A percentile compares a stretch with the other conserved stretches of the same genome.
Evolutionary conservation across 2,329 filamentous ascomycete species (phyloP).

Genomic region (Aspergillus tanneri): DNA sequence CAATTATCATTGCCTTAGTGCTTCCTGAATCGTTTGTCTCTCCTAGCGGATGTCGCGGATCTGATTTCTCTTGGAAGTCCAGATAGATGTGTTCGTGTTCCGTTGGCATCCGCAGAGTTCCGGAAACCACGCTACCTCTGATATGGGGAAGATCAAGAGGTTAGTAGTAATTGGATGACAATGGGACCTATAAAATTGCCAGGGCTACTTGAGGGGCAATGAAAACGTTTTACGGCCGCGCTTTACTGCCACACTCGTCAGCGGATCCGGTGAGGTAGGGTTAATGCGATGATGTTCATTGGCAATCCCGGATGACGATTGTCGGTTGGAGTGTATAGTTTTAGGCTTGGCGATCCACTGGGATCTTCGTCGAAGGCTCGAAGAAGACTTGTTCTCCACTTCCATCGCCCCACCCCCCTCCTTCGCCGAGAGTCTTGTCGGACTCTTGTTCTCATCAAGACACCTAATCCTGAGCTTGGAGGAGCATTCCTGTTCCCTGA

Average conservation of each 20-base stretch:
- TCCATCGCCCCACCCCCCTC: background rate
- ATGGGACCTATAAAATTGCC: background rate
- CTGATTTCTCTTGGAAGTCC: background rate
- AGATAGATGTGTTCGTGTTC: too few relatives aligned
- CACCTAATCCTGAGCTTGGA: slow-evolving; percentile 1
- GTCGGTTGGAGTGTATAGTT: slow-evolving; percentile 7
- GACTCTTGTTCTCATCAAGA: slow-evolving; percentile 3
- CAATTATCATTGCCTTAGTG: background rate
- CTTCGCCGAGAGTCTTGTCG: slow-evolving; percentile 8
- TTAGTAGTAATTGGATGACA: too few relatives aligned
- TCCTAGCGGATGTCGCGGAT: too few relatives aligned
- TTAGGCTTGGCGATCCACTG: slow-evolving; percentile 3
- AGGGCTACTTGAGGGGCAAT: slow-evolving; percentile 1
- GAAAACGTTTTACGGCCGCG: background rate
- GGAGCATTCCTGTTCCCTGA: background rate
- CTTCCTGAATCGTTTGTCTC: background rate
- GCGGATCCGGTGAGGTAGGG: background rate
- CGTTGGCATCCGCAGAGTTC: too few relatives aligned
- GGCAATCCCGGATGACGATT: slow-evolving; percentile 10
- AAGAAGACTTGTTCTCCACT: background rate
- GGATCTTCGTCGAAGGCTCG: slow-evolving; percentile 6
- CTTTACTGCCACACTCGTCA: background rate
- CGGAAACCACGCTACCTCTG: too few relatives aligned
- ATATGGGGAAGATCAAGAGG: too few relatives aligned
- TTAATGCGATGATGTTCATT: background rate